Base-by-base conservation (phyloP, 2,329 filamentous ascomycete genomes). In the Rasamsonia emersonii region DNA sequence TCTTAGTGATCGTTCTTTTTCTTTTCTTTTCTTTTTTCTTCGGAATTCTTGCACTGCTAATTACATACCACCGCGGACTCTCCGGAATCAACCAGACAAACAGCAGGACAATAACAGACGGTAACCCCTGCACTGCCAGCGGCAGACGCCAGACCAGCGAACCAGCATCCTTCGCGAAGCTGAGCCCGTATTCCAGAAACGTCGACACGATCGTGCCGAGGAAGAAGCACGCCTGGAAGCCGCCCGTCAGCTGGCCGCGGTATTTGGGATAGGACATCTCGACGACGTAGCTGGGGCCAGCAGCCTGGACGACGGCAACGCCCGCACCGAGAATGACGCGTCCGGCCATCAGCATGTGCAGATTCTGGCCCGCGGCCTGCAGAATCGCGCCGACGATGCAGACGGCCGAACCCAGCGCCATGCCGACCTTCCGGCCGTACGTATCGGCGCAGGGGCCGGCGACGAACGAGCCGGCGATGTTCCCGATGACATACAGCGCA, bases 11-110 rank as follows among this genome's bases (percentile, higher is more conserved):
- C n/a, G n/a, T n/a, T n/a, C n/a, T n/a, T n/a, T n/a, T n/a, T n/a
- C n/a, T n/a, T n/a, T n/a, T n/a, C n/a, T n/a, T n/a, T n/a, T n/a
- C n/a, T n/a, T n/a, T n/a, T n/a, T n/a, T n/a, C n/a, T n/a, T n/a
- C n/a, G n/a, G n/a, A n/a, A n/a, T n/a, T n/a, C n/a, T n/a, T n/a
- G n/a, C n/a, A n/a, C n/a, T n/a, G n/a, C n/a, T n/a, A n/a, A n/a
- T n/a, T n/a, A n/a, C n/a, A n/a, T n/a, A n/a, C 29, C 30, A 36
- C 8, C 34, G 30, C n/a, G 34, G 34, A 8, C 23, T 28, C 14
- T 36, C 30, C 3, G 34, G 34, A 10, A 36, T 17, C 16, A 32
- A 24, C 11, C 17, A 26, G 10, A 24, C 14, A 3, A 36, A 25
- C 5, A 18, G 7, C 7, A 36, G 19, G 5, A 28, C 20, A 13